Percentiles rank a stretch among this genome's conserved stretches.
Conservation (phyloP, 2,329 filamentous ascomycete species). For the Claviceps pazoutovae region DNA sequence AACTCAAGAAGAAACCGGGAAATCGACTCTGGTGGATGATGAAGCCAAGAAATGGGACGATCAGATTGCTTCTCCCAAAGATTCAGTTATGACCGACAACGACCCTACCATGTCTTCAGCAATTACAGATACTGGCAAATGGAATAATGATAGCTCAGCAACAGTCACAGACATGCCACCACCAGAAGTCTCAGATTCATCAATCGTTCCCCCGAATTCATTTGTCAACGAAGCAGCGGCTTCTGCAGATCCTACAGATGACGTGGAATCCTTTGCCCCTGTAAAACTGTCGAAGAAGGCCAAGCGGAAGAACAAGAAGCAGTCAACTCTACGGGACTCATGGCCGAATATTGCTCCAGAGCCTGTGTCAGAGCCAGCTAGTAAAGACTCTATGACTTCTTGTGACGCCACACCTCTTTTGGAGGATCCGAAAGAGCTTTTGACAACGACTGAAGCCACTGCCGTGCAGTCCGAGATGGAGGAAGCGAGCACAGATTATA, state of each 20-base stretch:
- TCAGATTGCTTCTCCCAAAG: background rate
- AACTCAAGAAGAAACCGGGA: background rate
- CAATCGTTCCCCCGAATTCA: background rate
- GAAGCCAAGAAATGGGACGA: background rate
- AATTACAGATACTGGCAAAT: background rate
- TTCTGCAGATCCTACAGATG: slow-evolving; percentile 1
- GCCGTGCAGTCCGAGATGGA: slow-evolving; percentile 4
- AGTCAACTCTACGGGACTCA: slow-evolving; percentile 9
- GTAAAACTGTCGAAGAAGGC: slow-evolving; percentile 21
- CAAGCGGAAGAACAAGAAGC: slow-evolving; percentile 21
- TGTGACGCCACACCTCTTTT: background rate
- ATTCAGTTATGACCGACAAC: background rate
- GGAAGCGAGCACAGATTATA: slow-evolving; percentile 16
- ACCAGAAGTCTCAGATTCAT: background rate
- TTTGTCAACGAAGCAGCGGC: background rate
- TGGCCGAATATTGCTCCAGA: slow-evolving; percentile 4
- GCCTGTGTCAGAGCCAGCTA: background rate
- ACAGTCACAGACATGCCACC: background rate
- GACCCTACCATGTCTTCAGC: background rate
- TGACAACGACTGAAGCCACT: slow-evolving; percentile 4
- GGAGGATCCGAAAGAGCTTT: slow-evolving; percentile 7
- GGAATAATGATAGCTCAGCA: background rate
- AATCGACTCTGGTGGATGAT: background rate
- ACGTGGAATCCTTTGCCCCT: slow-evolving; percentile 6
- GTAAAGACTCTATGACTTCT: background rate